Conservation (phyloP, 768 basidiomycete species). For the Mrakia gelida region DNA sequence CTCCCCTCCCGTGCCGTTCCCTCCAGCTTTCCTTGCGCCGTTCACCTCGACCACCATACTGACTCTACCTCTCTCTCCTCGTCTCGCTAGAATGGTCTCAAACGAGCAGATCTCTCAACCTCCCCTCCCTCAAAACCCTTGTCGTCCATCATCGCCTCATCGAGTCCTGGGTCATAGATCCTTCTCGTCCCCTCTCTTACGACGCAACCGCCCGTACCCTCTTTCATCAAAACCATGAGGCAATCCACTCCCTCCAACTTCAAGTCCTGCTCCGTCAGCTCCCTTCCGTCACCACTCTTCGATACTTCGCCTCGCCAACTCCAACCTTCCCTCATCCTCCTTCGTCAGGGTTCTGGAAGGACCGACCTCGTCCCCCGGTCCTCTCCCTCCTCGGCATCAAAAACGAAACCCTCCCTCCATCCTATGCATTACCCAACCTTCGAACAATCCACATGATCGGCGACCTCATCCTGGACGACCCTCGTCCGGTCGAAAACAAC, state of each 20-base stretch:
- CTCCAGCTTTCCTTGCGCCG: neutral
- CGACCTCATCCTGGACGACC: conserved; percentile 3
- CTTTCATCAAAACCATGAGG: no score
- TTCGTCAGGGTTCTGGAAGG: neutral
- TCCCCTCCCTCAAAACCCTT: no score
- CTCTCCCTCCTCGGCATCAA: neutral
- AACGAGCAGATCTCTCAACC: no score
- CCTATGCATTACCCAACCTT: neutral
- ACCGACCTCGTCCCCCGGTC: neutral
- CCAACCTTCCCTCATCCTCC: neutral
- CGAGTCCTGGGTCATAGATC: no score
- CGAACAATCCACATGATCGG: neutral
- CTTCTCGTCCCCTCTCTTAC: no score
- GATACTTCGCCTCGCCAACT: neutral
- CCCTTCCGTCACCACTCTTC: neutral
- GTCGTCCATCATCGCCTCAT: no score
- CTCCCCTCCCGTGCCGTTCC: neutral
- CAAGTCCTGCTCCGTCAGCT: no score
- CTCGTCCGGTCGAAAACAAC: neutral
- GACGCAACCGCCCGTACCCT: no score
- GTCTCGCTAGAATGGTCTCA: no score
- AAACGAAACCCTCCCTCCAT: neutral
- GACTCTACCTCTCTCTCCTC: no score
- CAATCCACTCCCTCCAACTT: no score
- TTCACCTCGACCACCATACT: no score